Evolutionary conservation across 2,329 filamentous ascomycete species (phyloP).

Genomic region (Aaosphaeria arxii): DNA sequence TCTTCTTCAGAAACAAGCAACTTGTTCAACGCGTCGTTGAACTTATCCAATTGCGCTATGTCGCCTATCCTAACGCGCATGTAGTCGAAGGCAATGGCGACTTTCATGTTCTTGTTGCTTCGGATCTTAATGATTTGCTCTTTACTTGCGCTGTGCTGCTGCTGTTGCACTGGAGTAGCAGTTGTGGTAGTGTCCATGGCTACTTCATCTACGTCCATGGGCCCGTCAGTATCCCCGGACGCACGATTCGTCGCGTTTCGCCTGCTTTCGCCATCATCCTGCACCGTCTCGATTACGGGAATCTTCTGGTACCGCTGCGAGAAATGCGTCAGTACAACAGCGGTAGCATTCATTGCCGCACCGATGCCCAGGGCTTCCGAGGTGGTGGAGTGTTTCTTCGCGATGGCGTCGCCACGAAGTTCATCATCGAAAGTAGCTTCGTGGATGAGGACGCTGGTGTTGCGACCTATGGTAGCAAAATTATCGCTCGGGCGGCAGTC

Average conservation of each 20-base stretch:
- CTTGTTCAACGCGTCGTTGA: conserved; percentile 57
- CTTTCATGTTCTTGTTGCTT: conserved; percentile 53
- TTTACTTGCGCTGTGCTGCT: conserved; percentile 1
- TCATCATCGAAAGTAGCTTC: conserved; percentile 96
- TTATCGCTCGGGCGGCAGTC: conserved; percentile 72
- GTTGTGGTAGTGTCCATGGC: conserved; percentile 10
- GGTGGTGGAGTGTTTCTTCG: conserved; percentile 89
- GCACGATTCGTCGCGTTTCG: background rate
- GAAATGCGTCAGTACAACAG: conserved; percentile 89
- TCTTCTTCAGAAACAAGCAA: conserved; percentile 46
- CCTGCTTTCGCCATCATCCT: conserved; percentile 22
- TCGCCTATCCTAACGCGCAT: conserved; percentile 72
- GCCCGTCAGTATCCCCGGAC: background rate
- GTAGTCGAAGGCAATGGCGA: conserved; percentile 74
- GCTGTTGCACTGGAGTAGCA: background rate
- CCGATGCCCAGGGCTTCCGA: conserved; percentile 80
- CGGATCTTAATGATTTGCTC: conserved; percentile 36
- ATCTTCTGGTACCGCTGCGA: conserved; percentile 87
- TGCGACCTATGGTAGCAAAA: conserved; percentile 69
- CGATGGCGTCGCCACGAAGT: conserved; percentile 69
- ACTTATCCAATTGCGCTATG: conserved; percentile 64
- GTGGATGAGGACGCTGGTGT: conserved; percentile 83
- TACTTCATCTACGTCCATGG: background rate
- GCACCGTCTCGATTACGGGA: conserved; percentile 49
- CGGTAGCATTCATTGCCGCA: conserved; percentile 71